Evolutionary conservation across 345 rosid genomes (phyloP).

Genomic region (Corchorus capsularis): DNA sequence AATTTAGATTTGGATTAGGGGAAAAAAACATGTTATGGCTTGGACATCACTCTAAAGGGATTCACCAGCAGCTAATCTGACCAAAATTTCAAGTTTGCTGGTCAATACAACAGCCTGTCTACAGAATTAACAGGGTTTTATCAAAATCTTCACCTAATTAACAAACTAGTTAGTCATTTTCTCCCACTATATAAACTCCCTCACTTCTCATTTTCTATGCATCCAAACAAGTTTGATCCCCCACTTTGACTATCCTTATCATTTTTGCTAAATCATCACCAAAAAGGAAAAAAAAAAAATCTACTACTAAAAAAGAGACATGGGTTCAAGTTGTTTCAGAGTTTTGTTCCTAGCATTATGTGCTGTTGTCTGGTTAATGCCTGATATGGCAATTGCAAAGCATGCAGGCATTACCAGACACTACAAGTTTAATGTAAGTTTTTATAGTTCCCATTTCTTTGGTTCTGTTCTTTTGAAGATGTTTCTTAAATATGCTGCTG

Average conservation of each 20-base stretch:
- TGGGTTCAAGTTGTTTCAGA: constrained; percentile 3
- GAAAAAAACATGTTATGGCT: background rate
- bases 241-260: background rate
- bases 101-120: background rate
- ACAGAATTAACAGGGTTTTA: background rate
- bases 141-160: background rate
- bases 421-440: constrained; percentile 43
- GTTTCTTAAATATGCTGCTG: background rate
- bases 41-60: constrained; percentile 23
- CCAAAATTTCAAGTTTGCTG: background rate
- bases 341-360: background rate
- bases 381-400: constrained; percentile 10
- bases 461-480: background rate
- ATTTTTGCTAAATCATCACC: constrained; percentile 7
- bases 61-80: constrained; percentile 1
- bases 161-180: constrained; percentile 13
- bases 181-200: constrained; percentile 16
- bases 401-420: constrained; percentile 37
- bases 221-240: constrained; percentile 8
- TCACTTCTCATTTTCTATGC: background rate
- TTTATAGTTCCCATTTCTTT: background rate
- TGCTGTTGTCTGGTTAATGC: constrained; percentile 8
- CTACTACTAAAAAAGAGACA: background rate
- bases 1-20: background rate
- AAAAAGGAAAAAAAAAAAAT: background rate